phyloP scores from a whole-genome alignment of 805 yeast species.

The Cyberlindnera sargentensis region DNA sequence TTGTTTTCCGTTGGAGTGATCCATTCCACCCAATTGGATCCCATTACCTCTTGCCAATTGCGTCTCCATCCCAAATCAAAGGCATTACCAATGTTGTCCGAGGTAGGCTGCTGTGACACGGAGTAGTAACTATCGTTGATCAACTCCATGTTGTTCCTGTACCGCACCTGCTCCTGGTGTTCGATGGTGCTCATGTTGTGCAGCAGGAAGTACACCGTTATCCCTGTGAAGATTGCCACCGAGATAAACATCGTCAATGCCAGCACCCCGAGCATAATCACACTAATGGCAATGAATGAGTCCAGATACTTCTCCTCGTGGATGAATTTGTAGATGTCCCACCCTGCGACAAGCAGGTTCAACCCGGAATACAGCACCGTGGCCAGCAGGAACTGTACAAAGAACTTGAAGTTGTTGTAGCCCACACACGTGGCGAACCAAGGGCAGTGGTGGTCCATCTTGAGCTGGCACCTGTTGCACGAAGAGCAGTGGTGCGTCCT shows the following conservation, averaged over 20 bases:
- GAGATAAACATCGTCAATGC: slow-evolving; percentile 49
- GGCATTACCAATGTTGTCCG: slow-evolving; percentile 51
- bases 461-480: slow-evolving; percentile 62
- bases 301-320: slow-evolving; percentile 30
- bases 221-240: slow-evolving; percentile 47
- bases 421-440: slow-evolving; percentile 94
- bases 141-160: slow-evolving; percentile 31
- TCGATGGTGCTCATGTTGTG: slow-evolving; percentile 80
- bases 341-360: slow-evolving; percentile 33
- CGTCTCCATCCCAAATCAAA: slow-evolving; percentile 61
- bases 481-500: slow-evolving; percentile 79
- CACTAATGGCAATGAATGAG: slow-evolving; percentile 45
- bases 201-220: slow-evolving; percentile 52
- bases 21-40: slow-evolving; percentile 60
- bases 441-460: slow-evolving; percentile 94
- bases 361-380: slow-evolving; percentile 40
- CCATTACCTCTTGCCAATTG: slow-evolving; percentile 76
- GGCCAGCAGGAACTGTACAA: slow-evolving; percentile 64
- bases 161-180: slow-evolving; percentile 48
- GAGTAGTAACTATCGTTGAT: slow-evolving; percentile 29
- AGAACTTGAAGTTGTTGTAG: slow-evolving; percentile 68
- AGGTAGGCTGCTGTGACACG: slow-evolving; percentile 35
- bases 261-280: slow-evolving; percentile 53
- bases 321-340: slow-evolving; percentile 44
- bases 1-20: slow-evolving; percentile 46